A percentile compares a stretch with the other conserved stretches of the same genome.
Conservation (phyloP, 768 basidiomycete species). For the Filobasidium floriforme region DNA sequence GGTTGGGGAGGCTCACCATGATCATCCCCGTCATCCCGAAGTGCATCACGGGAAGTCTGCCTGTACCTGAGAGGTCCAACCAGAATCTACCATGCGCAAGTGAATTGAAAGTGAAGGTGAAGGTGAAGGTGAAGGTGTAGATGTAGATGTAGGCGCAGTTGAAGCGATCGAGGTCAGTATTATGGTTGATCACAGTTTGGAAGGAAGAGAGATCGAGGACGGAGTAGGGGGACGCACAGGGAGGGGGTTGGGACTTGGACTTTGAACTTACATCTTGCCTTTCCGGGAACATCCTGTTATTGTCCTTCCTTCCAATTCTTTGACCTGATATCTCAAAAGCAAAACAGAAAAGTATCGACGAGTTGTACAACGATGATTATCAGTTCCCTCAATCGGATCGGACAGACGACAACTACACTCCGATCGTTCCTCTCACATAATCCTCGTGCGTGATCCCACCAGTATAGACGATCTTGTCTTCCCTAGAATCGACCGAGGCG, state of each 20-base stretch:
- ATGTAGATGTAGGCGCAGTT: no score
- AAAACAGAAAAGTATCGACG: neutral
- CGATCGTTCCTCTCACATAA: conserved; percentile 57
- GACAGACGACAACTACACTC: neutral
- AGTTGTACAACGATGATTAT: neutral
- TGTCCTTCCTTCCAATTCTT: conserved; percentile 49
- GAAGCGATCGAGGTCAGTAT: no score
- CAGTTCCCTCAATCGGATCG: neutral
- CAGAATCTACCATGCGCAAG: conserved; percentile 46
- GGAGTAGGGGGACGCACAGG: neutral
- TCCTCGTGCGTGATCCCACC: conserved; percentile 52
- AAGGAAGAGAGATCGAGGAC: neutral
- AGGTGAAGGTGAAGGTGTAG: no score
- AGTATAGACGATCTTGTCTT: conserved; percentile 60
- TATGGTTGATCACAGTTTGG: neutral
- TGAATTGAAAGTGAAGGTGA: neutral
- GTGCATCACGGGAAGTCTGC: conserved; percentile 62
- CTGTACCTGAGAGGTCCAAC: conserved; percentile 57
- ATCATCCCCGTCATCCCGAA: conserved; percentile 85
- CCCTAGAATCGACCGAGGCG: conserved; percentile 53
- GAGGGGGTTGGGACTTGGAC: conserved; percentile 5
- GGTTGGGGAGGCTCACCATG: conserved; percentile 49
- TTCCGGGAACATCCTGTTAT: conserved; percentile 42
- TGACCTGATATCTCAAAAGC: conserved; percentile 47
- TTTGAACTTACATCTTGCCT: conserved; percentile 45